These are phyloP conservation scores for Aegle marmelos DNA, from an alignment of 345 rosid species.

Conservation along the genomic window DNA sequence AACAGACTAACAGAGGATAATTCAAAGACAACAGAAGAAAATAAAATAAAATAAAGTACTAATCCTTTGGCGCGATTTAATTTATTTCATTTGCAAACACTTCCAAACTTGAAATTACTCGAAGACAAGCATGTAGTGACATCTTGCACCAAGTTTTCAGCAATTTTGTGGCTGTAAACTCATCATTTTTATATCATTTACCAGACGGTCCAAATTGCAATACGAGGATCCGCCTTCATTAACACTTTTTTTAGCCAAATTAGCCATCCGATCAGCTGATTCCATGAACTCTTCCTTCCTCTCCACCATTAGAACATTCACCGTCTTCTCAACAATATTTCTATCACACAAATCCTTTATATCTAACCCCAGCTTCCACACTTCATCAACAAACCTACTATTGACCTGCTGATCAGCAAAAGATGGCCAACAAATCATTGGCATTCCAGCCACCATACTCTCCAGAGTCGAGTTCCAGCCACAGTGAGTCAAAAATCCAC, in stretches of 20 bases:
- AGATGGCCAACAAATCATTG: slow-evolving; percentile 52
- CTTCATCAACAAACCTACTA: slow-evolving; percentile 36
- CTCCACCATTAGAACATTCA: slow-evolving; percentile 41
- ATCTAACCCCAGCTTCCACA: slow-evolving; percentile 45
- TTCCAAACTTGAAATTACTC: no score
- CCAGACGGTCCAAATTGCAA: slow-evolving; percentile 26
- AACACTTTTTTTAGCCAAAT: slow-evolving; percentile 22
- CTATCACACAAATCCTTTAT: slow-evolving; percentile 50
- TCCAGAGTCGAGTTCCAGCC: slow-evolving; percentile 66
- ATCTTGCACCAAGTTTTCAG: not conserved
- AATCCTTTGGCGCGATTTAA: no score
- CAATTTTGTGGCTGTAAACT: not conserved
- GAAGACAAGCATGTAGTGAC: no score
- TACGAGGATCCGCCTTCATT: slow-evolving; percentile 39
- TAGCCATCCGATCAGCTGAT: slow-evolving; percentile 24
- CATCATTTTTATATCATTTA: slow-evolving; percentile 30
- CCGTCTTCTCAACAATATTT: slow-evolving; percentile 38
- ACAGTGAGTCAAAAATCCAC: slow-evolving; percentile 58
- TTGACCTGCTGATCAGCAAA: slow-evolving; percentile 42
- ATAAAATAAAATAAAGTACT: no score
- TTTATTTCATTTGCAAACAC: not conserved
- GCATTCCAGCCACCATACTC: slow-evolving; percentile 35
- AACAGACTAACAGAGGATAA: no score
- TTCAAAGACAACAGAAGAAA: no score
- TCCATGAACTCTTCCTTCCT: slow-evolving; percentile 30